Base-by-base conservation (phyloP, 352 stramenopile genomes). In the Thalassiosira mediterranea region DNA sequence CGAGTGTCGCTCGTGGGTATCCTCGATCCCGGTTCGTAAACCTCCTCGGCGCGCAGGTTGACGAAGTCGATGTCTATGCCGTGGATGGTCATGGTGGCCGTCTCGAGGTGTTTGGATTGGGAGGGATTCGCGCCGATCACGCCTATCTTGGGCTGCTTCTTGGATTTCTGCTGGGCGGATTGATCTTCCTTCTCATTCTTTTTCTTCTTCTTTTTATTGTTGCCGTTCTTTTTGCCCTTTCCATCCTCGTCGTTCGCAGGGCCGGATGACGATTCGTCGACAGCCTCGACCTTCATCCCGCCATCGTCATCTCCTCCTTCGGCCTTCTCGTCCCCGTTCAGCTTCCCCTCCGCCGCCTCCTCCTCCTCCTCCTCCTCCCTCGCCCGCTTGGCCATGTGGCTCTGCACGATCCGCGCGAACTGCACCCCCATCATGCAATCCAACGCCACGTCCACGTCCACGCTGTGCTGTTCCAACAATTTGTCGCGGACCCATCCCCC, bases 101-200 rank as follows among this genome's bases (percentile, higher is more conserved):
- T 98, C 83, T 99, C 97, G 4, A 99, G 83, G 83, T 99, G 97
- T 87, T 99, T 99, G 31, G 93, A 98, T 90, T 99, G 97, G 26
- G 95, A 93, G 4, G 96, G 96, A 67, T 98, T 98, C 42, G 93
- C 94, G 63, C 96, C 94, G 63, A 98, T 96, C 29, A 98, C 87
- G 29, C 90, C 95, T n/a, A 98, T 88, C 61, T 76, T 74, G 25
- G 63, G 70, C 66, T 79, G 69, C 57, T 63, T 72, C 10, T 47
- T 58, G 23, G 61, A 54, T 40, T 49, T 68, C 32, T 57, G 57
- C 25, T 72, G n/a, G 4, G 21, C 15, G 29, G 11, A 26, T 69
- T 51, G 61, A 17, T 73, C 65, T 26, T 52, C 23, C n/a, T n/a
- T n/a, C n/a, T n/a, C n/a, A n/a, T 58, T 11, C 32, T 32, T 34